Percentiles rank a stretch among this genome's conserved stretches.
phyloP scores from a whole-genome alignment of 257 asterid species.

The Nemophila menziesii region DNA sequence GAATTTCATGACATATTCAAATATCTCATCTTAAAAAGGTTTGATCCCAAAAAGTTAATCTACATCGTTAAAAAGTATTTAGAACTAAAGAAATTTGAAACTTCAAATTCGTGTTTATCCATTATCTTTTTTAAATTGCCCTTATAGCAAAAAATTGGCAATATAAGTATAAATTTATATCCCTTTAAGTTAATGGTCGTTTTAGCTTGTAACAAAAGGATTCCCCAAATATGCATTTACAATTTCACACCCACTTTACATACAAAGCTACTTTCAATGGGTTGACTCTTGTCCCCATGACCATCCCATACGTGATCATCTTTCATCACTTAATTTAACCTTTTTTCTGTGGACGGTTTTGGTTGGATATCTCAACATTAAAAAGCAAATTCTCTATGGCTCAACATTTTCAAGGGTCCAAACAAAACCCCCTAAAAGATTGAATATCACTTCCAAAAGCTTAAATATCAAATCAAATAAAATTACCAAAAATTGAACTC shows the following conservation, averaged over 20 bases:
- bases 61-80: too few relatives aligned
- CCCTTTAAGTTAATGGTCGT: background rate
- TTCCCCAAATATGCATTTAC: conserved; percentile 20
- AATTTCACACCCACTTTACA: too few relatives aligned
- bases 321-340: too few relatives aligned
- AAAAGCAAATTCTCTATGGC: conserved; percentile 22
- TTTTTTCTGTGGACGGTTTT: too few relatives aligned
- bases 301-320: conserved; percentile 9
- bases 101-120: too few relatives aligned
- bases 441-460: conserved; percentile 9
- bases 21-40: too few relatives aligned
- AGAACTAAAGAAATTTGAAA: too few relatives aligned
- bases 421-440: conserved; percentile 10
- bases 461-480: conserved; percentile 7
- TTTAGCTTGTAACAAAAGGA: conserved; percentile 23
- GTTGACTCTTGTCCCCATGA: conserved; percentile 5
- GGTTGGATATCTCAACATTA: conserved; percentile 4
- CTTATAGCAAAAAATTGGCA: background rate
- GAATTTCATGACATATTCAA: too few relatives aligned
- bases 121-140: too few relatives aligned
- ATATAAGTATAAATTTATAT: too few relatives aligned
- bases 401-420: conserved; percentile 21
- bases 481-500: background rate
- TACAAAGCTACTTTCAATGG: conserved; percentile 18
- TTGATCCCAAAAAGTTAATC: too few relatives aligned